Evolutionary conservation across 2,329 filamentous ascomycete species (phyloP), one percentile per base, ranked within the genome.

Genomic region (Diaporthe capsici): DNA sequence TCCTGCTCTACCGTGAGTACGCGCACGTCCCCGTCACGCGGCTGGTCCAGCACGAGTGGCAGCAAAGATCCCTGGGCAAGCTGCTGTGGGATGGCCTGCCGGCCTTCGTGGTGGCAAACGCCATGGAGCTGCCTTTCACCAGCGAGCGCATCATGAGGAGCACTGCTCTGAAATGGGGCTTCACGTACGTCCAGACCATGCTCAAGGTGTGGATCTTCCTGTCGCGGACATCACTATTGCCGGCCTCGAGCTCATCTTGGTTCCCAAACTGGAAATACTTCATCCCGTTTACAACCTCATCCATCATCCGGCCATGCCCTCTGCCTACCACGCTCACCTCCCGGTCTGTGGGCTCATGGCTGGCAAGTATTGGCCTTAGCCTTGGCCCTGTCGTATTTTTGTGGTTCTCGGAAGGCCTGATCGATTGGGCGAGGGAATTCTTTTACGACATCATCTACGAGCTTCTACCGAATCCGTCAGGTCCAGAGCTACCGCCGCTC

Each of bases 1-100:
- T 91, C n/a, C 77, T 91, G 76, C 84, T 91, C 2, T 91, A 90
- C 80, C 86, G 86, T 76, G 82, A 84, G 44, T 90, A 89, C 63
- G 86, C 88, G 0, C 81, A 85, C 22, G 83, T 88, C 3, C 86
- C 88, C 1, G 90, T 90, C 73, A 84, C 86, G 79, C 83, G 86
- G 7, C 80, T 90, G 67, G 81, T 84, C 39, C 78, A 79, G 22
- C 79, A 82, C 20, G 85, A 88, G 73, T 74, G 79, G 28, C 79
- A 75, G 34, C 82, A 79, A 22, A 83, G 83, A 53, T 83, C 85
- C 4, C n/a, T 82, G 22, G 42, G 79, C 9, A 81, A 81, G 4
- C 79, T 86, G 13, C 76, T 85, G 15, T 78, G 85, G 12, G 80
- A 83, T 6, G 87, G 87, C 8, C 78, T 88, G 49, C 86, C 87